Percentiles rank a stretch among this genome's conserved stretches.
phyloP scores from a whole-genome alignment of 1,284 basidiomycete genomes.

The Chondrostereum purpureum region DNA sequence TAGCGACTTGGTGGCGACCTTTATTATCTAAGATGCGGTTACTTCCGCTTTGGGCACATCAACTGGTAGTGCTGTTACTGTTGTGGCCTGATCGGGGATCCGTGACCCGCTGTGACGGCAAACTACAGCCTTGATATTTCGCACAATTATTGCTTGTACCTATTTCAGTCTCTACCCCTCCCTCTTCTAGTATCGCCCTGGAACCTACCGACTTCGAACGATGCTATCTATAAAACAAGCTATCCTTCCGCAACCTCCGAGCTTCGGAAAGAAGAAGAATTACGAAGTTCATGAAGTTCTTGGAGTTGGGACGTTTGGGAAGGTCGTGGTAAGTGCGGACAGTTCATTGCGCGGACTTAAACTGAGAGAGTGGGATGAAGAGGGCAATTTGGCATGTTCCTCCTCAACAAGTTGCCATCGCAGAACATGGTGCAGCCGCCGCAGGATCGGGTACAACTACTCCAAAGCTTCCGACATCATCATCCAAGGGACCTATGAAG shows the following conservation, averaged over 20 bases:
- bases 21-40: too few species aligned
- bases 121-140: too few species aligned
- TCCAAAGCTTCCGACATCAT: constrained; percentile 18
- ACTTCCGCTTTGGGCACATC: too few species aligned
- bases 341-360: background rate
- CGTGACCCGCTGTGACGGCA: too few species aligned
- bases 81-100: too few species aligned
- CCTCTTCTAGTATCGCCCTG: background rate
- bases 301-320: constrained; percentile 81
- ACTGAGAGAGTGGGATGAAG: constrained; percentile 29
- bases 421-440: constrained; percentile 49
- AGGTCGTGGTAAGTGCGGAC: constrained; percentile 63
- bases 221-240: constrained; percentile 34
- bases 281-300: constrained; percentile 71
- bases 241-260: constrained; percentile 74
- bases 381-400: constrained; percentile 71
- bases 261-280: constrained; percentile 78
- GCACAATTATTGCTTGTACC: background rate
- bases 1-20: too few species aligned
- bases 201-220: background rate
- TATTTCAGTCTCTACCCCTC: background rate
- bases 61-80: too few species aligned
- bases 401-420: constrained; percentile 45
- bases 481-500: too few species aligned
- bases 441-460: constrained; percentile 20